Conservation (phyloP, 2,329 filamentous ascomycete genomes). For the Diaporthe velutina region DNA sequence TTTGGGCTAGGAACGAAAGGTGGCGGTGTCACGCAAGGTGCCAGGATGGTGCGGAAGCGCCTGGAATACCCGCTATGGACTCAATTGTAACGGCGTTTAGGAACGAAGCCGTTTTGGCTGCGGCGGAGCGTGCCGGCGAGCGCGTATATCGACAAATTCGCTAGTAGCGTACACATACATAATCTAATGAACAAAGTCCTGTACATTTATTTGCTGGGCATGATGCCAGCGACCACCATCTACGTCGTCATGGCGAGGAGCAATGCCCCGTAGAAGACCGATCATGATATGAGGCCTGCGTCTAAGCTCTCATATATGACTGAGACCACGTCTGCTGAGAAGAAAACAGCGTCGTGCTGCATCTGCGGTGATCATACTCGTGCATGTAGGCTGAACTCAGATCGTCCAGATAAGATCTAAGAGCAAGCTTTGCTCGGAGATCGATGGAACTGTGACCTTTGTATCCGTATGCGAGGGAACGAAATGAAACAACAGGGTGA, state of each 20-base stretch:
- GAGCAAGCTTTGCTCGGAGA: not conserved
- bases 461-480: not conserved
- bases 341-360: not conserved
- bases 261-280: not conserved
- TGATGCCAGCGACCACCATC: not conserved
- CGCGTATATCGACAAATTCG: not conserved
- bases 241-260: not conserved
- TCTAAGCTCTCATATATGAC: not conserved
- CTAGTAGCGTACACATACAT: not conserved
- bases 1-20: not conserved
- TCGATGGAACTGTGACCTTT: not conserved
- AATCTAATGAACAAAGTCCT: conserved; percentile 14
- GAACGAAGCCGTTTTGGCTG: not conserved
- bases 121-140: not conserved
- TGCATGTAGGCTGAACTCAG: not conserved
- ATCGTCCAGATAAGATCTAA: not conserved
- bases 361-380: not conserved
- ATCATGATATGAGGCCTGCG: not conserved
- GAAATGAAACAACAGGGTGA: not conserved
- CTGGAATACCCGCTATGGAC: not conserved
- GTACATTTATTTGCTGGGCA: not conserved
- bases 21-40: not conserved
- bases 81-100: conserved; percentile 2
- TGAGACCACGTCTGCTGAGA: not conserved
- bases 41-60: not conserved